These are phyloP conservation scores for Croton laevigatus DNA, from an alignment of 441 rosid species.

Conservation along the genomic window DNA sequence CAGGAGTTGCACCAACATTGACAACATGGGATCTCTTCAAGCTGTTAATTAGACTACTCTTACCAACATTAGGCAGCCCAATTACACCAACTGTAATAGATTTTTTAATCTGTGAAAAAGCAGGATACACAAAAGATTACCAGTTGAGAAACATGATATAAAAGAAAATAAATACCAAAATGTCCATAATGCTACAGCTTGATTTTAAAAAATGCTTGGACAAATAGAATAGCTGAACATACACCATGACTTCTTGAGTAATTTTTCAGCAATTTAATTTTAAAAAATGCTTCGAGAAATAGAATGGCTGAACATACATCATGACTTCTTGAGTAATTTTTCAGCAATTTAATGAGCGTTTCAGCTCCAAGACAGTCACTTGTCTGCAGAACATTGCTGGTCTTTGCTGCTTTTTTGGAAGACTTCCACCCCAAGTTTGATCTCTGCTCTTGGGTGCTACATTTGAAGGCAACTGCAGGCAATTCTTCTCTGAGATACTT, in stretches of 20 bases:
- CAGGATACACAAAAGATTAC: conserved; percentile 7
- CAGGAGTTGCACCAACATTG: conserved; percentile 95
- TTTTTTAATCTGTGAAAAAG: conserved; percentile 69
- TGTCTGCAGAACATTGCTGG: conserved; percentile 70
- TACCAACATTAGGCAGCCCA: conserved; percentile 96
- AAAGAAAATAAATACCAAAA: neutral
- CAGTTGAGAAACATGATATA: neutral
- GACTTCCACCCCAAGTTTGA: conserved; percentile 91
- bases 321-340: conserved; percentile 92
- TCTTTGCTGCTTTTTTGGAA: conserved; percentile 55
- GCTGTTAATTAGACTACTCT: conserved; percentile 98
- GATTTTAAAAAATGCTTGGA: neutral
- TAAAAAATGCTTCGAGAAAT: too few relatives aligned
- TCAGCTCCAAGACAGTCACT: conserved; percentile 99
- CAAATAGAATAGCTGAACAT: conserved; percentile 1
- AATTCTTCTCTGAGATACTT: conserved; percentile 87
- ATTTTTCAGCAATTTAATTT: conserved; percentile 80
- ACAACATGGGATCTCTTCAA: conserved; percentile 91
- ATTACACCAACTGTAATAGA: conserved; percentile 89
- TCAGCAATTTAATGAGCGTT: conserved; percentile 79
- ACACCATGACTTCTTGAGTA: conserved; percentile 97
- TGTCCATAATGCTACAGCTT: neutral
- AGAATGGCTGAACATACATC: conserved; percentile 46
- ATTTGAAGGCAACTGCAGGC: conserved; percentile 95
- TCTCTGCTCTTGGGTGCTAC: conserved; percentile 92